Evolutionary conservation across 805 yeast genomes (phyloP).

Genomic region (Candida corydali): DNA sequence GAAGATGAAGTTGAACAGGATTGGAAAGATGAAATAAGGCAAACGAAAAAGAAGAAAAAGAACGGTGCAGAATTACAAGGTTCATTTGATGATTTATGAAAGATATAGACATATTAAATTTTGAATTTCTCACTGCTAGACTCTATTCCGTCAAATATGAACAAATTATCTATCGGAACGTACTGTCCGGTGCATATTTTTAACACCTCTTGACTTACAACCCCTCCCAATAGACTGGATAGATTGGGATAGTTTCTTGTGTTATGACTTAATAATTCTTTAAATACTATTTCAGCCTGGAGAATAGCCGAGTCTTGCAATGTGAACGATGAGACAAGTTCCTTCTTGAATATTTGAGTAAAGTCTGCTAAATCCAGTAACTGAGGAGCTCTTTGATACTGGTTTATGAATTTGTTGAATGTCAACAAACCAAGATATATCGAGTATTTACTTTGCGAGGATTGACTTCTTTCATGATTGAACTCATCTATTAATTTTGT

Average conservation of each 20-base stretch:
- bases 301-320: conserved; percentile 10
- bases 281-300: conserved; percentile 19
- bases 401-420: conserved; percentile 17
- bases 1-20: conserved; percentile 57
- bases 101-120: conserved; percentile 8
- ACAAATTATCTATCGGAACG: conserved; percentile 66
- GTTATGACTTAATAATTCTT: conserved; percentile 34
- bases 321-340: conserved; percentile 13
- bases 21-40: conserved; percentile 82
- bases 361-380: conserved; percentile 18
- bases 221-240: conserved; percentile 74
- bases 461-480: conserved; percentile 4
- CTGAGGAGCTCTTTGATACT: conserved; percentile 15
- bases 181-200: conserved; percentile 78
- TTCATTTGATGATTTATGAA: conserved; percentile 51
- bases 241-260: conserved; percentile 52
- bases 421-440: conserved; percentile 45
- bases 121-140: conserved; percentile 45
- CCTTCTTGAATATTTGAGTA: conserved; percentile 14
- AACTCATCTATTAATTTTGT: conserved; percentile 12
- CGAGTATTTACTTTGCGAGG: conserved; percentile 8
- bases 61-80: conserved; percentile 43
- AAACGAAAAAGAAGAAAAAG: conserved; percentile 57
- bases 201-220: conserved; percentile 79
- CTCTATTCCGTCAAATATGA: conserved; percentile 68